These are phyloP conservation scores for Euphorbia schlechtendalii DNA, from an alignment of 441 rosid species.

Conservation along the genomic window DNA sequence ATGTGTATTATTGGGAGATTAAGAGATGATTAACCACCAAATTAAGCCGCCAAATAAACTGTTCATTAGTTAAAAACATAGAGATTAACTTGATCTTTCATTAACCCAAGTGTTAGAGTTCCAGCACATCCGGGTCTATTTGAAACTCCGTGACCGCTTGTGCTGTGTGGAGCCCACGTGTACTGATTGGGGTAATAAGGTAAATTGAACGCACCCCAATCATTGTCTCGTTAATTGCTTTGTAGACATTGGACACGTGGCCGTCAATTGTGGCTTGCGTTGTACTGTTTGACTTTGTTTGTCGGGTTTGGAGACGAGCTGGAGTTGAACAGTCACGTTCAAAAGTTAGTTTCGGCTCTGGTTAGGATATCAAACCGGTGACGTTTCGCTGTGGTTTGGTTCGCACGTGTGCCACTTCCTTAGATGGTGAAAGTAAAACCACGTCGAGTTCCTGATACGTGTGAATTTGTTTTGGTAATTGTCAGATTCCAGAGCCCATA, in stretches of 20 bases:
- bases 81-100: neutral
- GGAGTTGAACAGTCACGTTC: too few relatives aligned
- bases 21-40: neutral
- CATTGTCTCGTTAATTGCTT: slow-evolving; percentile 26
- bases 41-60: slow-evolving; percentile 33
- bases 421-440: too few relatives aligned
- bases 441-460: neutral
- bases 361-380: slow-evolving; percentile 4
- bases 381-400: slow-evolving; percentile 4
- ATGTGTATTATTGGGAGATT: slow-evolving; percentile 15
- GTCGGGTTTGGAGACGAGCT: neutral
- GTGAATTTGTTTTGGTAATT: too few relatives aligned
- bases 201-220: slow-evolving; percentile 18
- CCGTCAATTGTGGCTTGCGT: slow-evolving; percentile 2
- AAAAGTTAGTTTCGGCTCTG: too few relatives aligned
- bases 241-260: slow-evolving; percentile 20
- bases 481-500: too few relatives aligned
- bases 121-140: neutral
- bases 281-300: neutral
- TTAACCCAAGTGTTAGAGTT: too few relatives aligned
- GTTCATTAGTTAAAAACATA: slow-evolving; percentile 15
- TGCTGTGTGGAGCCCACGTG: slow-evolving; percentile 10
- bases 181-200: slow-evolving; percentile 7
- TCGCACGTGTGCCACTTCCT: slow-evolving; percentile 7
- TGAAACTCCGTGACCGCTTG: neutral